Conservation (phyloP, 2,329 filamentous ascomycete genomes). For the Cyphellophora attinorum region DNA sequence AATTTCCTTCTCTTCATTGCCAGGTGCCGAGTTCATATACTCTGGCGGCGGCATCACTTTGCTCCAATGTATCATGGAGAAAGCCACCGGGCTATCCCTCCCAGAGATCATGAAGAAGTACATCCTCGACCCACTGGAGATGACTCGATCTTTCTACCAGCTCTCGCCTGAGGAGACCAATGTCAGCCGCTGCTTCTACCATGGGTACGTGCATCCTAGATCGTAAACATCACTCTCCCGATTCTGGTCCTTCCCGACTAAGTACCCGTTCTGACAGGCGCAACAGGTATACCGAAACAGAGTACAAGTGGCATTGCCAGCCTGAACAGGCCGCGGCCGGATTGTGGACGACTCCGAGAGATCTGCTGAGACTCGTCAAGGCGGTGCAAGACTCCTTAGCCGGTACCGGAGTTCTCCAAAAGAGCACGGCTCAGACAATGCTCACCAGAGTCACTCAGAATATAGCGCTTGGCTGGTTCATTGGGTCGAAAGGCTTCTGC, state of each 20-base stretch:
- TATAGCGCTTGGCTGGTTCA: background rate
- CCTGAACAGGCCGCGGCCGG: slow-evolving; percentile 1
- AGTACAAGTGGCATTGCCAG: background rate
- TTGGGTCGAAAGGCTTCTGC: background rate
- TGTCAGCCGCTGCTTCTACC: background rate
- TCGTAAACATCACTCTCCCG: too few relatives aligned
- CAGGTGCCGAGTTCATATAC: background rate
- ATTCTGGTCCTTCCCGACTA: too few relatives aligned
- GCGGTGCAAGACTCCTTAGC: slow-evolving; percentile 1
- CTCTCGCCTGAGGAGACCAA: background rate
- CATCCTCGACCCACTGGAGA: slow-evolving; percentile 5
- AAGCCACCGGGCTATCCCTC: background rate
- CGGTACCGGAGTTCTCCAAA: background rate
- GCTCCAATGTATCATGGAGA: background rate
- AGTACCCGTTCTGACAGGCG: too few relatives aligned
- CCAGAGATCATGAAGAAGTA: slow-evolving; percentile 3
- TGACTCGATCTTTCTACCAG: slow-evolving; percentile 1
- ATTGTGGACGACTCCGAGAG: slow-evolving; percentile 1
- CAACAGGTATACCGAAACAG: background rate
- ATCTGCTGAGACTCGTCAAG: background rate
- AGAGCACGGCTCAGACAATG: background rate
- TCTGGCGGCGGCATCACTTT: slow-evolving; percentile 1
- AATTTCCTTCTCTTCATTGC: background rate
- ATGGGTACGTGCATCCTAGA: too few relatives aligned
- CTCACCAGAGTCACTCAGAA: background rate